Conservation (phyloP, 495 filamentous ascomycete species). For the Hyaloscypha hepaticicola region DNA sequence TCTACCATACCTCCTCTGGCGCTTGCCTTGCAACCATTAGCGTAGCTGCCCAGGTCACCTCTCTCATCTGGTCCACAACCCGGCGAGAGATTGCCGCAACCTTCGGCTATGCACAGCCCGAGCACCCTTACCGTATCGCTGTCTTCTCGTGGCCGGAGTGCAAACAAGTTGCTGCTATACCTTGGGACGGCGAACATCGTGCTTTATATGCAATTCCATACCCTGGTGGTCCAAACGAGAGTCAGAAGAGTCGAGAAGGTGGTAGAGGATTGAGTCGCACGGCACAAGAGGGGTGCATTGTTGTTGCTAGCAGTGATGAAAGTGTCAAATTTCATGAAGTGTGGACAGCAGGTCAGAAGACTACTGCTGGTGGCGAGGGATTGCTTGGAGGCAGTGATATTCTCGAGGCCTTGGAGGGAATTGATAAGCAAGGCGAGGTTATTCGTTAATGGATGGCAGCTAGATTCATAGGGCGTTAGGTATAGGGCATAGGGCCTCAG, state of each 20-base stretch:
- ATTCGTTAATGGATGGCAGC: constrained; percentile 44
- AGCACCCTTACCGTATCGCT: constrained; percentile 87
- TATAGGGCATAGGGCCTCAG: background rate
- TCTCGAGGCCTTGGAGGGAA: constrained; percentile 79
- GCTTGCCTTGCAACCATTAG: constrained; percentile 87
- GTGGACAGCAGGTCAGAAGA: constrained; percentile 67
- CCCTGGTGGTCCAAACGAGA: constrained; percentile 57
- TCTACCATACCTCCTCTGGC: constrained; percentile 86
- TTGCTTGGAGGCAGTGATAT: constrained; percentile 85
- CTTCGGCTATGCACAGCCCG: constrained; percentile 93
- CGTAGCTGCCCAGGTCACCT: constrained; percentile 90
- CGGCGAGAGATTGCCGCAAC: constrained; percentile 88
- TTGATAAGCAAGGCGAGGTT: constrained; percentile 70
- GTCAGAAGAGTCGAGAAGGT: constrained; percentile 27
- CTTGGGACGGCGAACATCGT: constrained; percentile 80
- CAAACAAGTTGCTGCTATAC: constrained; percentile 81
- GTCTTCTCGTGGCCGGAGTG: constrained; percentile 97
- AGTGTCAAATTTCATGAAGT: constrained; percentile 97
- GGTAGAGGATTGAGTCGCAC: constrained; percentile 47
- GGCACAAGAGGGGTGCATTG: constrained; percentile 84
- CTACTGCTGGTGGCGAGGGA: constrained; percentile 56
- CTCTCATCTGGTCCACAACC: constrained; percentile 84
- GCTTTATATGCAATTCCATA: constrained; percentile 75
- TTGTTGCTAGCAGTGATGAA: constrained; percentile 90
- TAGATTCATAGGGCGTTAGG: background rate